phyloP scores from a whole-genome alignment of 768 basidiomycete genomes.

The Boletus rubescentipes region DNA sequence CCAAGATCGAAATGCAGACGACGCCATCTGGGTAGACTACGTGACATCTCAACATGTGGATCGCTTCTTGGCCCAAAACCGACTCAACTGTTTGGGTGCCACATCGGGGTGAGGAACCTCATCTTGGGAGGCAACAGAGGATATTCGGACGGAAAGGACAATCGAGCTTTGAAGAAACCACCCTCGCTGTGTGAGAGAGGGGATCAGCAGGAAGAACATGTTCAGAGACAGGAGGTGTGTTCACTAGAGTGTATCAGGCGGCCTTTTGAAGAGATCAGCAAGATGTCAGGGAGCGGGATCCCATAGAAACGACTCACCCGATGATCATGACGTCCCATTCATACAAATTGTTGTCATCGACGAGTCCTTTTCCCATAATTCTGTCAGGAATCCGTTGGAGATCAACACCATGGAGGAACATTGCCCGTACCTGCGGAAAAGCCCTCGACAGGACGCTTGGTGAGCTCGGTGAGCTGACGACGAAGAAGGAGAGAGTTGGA shows the following conservation, averaged over 20 bases:
- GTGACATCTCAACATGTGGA: background rate
- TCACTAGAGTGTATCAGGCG: slow-evolving; percentile 91
- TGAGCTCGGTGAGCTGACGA: slow-evolving; percentile 80
- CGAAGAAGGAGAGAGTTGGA: slow-evolving; percentile 61
- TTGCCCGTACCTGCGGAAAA: slow-evolving; percentile 82
- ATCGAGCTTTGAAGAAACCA: slow-evolving; percentile 89
- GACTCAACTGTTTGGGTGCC: slow-evolving; percentile 93
- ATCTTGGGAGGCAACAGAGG: slow-evolving; percentile 93
- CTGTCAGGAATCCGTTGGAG: slow-evolving; percentile 35
- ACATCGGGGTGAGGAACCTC: slow-evolving; percentile 92
- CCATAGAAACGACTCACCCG: slow-evolving; percentile 54
- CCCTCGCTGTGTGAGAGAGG: slow-evolving; percentile 67
- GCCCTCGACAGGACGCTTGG: slow-evolving; percentile 91
- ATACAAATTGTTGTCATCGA: slow-evolving; percentile 90
- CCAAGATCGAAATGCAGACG: slow-evolving; percentile 96
- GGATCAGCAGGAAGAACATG: slow-evolving; percentile 2
- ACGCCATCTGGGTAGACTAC: slow-evolving; percentile 89
- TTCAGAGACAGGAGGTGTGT: slow-evolving; percentile 19
- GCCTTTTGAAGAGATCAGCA: slow-evolving; percentile 47
- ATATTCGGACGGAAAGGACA: slow-evolving; percentile 88
- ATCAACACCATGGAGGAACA: slow-evolving; percentile 27
- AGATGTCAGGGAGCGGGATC: slow-evolving; percentile 10
- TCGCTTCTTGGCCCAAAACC: background rate
- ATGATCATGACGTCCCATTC: slow-evolving; percentile 98
- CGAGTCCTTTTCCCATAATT: slow-evolving; percentile 62